Conservation (phyloP, 148 eudicot genomes). For the Cornus florida region DNA sequence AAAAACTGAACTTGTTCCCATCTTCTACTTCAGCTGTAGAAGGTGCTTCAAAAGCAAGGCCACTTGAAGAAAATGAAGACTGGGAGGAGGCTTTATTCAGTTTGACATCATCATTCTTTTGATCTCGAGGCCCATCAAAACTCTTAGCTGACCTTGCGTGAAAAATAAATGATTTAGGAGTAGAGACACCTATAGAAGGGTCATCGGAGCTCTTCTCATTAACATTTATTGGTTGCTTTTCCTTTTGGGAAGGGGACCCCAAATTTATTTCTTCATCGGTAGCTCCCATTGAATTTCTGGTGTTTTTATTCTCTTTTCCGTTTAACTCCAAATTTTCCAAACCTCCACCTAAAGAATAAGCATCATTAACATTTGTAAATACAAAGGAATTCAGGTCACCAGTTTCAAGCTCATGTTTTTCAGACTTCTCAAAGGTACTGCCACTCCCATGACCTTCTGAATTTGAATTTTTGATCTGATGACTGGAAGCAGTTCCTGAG, state of each 20-base stretch:
- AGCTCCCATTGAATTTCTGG: slow-evolving; percentile 9
- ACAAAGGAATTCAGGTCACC: slow-evolving; percentile 30
- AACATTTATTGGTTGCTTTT: slow-evolving; percentile 13
- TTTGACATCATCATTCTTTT: slow-evolving; percentile 23
- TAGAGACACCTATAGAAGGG: slow-evolving; percentile 16
- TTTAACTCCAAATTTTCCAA: neutral
- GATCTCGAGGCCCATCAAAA: slow-evolving; percentile 15
- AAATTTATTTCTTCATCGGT: neutral
- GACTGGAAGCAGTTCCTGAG: slow-evolving; percentile 22
- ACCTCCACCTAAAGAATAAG: slow-evolving; percentile 8
- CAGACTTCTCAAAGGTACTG: slow-evolving; percentile 21
- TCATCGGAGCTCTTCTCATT: slow-evolving; percentile 12
- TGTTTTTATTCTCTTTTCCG: neutral
- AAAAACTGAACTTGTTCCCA: slow-evolving; percentile 28
- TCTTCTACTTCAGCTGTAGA: slow-evolving; percentile 28
- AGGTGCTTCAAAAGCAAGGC: slow-evolving; percentile 33
- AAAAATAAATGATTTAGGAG: slow-evolving; percentile 29
- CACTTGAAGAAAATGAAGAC: slow-evolving; percentile 30
- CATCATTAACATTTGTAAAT: slow-evolving; percentile 25
- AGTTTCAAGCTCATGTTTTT: slow-evolving; percentile 10
- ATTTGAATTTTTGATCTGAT: slow-evolving; percentile 17
- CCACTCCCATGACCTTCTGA: slow-evolving; percentile 15
- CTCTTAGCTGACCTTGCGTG: slow-evolving; percentile 15
- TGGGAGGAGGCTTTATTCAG: slow-evolving; percentile 13
- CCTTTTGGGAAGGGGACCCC: slow-evolving; percentile 2